Evolutionary conservation across 768 basidiomycete genomes (phyloP), one percentile per base, ranked within the genome.

Genomic region (Tulasnella calospora): DNA sequence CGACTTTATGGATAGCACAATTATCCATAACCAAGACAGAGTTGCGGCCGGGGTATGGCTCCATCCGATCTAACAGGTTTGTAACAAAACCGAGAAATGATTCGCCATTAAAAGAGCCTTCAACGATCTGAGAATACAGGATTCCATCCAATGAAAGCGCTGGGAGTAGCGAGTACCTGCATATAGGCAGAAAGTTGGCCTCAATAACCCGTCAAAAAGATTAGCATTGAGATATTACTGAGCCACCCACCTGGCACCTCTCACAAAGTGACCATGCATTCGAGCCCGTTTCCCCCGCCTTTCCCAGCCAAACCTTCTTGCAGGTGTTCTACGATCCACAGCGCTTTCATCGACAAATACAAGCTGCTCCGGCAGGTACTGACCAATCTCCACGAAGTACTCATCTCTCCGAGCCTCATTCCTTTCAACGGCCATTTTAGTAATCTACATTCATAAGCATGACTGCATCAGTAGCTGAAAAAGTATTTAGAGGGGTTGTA

Each of bases 1-100:
- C 71, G 13, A 72, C 71, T 72, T 72, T 72, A 30, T 72, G 71
- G 21, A 72, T 72, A 0, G 71, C 71, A 70, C 85, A 86, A 80
- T 86, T 86, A 74, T 86, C 85, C 81, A 83, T 79, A 6, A 86
- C 78, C 15, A 86, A 79, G 40, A 87, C 83, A 77, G 83, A 85
- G 57, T 82, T 82, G 8, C 57, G 71, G 19, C 36, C 78, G 10
- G 82, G 82, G 61, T 70, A 82, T 15, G 80, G 81, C 13, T 81
- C 73, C 76, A 80, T 81, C 17, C 85, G 57, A n/a, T 77, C 73
- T 72, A 57, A 81, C 0, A 83, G 55, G 8, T 72, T 40, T 4
- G 36, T 78, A 69, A 17, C 78, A 67, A 47, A 83, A 80, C 69
- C 82, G 82, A 67, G 35, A 17, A 67, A 67, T 9, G 27, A 10